Percentiles rank a stretch among this genome's conserved stretches.
Evolutionary conservation across 257 asterid genomes (phyloP).

Genomic region (Nicotiana tomentosiformis): DNA sequence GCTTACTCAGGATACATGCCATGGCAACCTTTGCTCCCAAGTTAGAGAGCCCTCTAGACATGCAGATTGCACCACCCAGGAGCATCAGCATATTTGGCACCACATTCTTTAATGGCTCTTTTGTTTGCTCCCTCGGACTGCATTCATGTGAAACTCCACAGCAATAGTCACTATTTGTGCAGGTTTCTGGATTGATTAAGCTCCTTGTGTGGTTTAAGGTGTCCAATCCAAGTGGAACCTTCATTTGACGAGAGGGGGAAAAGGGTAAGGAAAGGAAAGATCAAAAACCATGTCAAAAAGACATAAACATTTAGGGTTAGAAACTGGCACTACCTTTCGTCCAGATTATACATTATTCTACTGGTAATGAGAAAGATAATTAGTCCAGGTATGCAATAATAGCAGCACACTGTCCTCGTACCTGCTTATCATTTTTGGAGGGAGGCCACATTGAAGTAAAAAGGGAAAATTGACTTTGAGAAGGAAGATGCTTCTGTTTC

Average conservation of each 20-base stretch:
- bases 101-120: conserved; percentile 41
- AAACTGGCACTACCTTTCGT: not conserved
- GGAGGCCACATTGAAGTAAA: not conserved
- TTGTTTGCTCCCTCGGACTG: conserved; percentile 30
- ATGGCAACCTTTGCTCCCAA: conserved; percentile 80
- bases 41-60: conserved; percentile 67
- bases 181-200: conserved; percentile 26
- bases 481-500: not conserved
- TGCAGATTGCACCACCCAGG: conserved; percentile 68
- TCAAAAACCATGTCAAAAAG: not conserved
- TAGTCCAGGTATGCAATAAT: not conserved
- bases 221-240: conserved; percentile 69
- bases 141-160: conserved; percentile 22
- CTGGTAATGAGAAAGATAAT: not conserved
- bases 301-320: not conserved
- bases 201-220: conserved; percentile 11
- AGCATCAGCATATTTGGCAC: conserved; percentile 58
- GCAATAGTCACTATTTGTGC: conserved; percentile 14
- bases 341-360: not conserved
- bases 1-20: conserved; percentile 69
- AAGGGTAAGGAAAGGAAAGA: not conserved
- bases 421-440: not conserved
- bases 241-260: not conserved
- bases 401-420: not conserved
- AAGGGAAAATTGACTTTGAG: not conserved